Evolutionary conservation across 306 rosid species (phyloP), one percentile per base, ranked within the genome.

Genomic region (Gynostemma pentaphyllum): DNA sequence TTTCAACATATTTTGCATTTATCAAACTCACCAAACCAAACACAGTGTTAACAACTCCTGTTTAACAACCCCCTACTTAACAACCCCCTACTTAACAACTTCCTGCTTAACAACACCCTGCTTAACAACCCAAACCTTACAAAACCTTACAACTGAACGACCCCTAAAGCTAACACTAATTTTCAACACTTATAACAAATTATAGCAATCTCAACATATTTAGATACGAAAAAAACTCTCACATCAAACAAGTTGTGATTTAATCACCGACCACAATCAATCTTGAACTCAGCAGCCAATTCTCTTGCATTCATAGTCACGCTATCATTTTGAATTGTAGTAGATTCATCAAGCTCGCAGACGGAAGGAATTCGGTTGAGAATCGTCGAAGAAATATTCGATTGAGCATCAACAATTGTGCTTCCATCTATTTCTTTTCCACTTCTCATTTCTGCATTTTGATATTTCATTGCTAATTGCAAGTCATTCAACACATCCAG

Each of bases 391-490:
- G 19, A 19, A 11, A 64, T 27, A 42, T 64, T 18, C 68, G 21
- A 45, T 7, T 11, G 10, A 45, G 10, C 42, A 45, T 28, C 39
- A 15, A 64, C 54, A 16, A 21, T 45, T 8, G 54, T 64, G 16
- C 62, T 55, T 7, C 5, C 24, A 19, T 55, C 62, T 16, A n/a
- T n/a, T 1, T 7, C 62, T 3, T 16, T 29, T 7, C 39, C 56
- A 2, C 12, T 14, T 3, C 2, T 22, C 2, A 18, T 1, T 11
- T 15, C 21, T 9, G 45, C 15, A 23, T 66, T 28, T 5, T 48
- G 72, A 59, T 5, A 56, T 13, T 59, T 13, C 34, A 39, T 47
- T 2, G 68, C 68, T 26, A 59, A 24, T 36, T 48, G 30, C 45
- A 60, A 57, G 14, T 60, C 50, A 16, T 53, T 23, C 48, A 32